These are phyloP conservation scores for Lenzites betulinus DNA, from an alignment of 768 basidiomycete species.

Conservation along the genomic window DNA sequence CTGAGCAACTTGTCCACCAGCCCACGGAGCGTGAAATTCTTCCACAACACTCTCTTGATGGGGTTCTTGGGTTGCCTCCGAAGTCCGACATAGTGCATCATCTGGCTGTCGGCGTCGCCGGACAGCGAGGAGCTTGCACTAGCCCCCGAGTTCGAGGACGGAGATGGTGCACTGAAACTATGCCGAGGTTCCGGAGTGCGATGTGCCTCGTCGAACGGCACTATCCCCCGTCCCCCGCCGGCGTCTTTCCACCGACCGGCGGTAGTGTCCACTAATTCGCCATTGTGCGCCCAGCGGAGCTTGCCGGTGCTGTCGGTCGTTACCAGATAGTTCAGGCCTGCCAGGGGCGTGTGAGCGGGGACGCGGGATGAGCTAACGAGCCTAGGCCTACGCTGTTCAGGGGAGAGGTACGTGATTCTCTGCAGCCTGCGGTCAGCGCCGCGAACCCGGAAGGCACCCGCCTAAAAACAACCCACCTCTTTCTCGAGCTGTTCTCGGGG, in stretches of 20 bases:
- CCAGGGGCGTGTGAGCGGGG: neutral
- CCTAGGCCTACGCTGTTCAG: constrained; percentile 49
- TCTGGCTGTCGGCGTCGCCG: constrained; percentile 32
- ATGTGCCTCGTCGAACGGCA: constrained; percentile 36
- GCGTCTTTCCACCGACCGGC: constrained; percentile 64
- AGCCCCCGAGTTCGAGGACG: constrained; percentile 18
- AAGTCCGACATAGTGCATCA: constrained; percentile 45
- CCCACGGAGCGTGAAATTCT: constrained; percentile 53
- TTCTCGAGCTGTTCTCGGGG: constrained; percentile 60
- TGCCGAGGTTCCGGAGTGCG: constrained; percentile 8
- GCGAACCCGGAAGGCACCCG: neutral
- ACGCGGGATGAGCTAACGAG: neutral
- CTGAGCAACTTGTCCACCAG: constrained; percentile 53
- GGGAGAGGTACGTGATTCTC: constrained; percentile 45
- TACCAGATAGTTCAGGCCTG: constrained; percentile 66
- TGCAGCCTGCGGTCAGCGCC: constrained; percentile 21
- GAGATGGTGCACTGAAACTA: constrained; percentile 17
- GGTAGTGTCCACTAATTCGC: constrained; percentile 60
- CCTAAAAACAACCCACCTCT: constrained; percentile 40
- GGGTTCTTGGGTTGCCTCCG: constrained; percentile 36
- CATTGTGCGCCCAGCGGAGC: constrained; percentile 59
- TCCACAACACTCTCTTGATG: constrained; percentile 42
- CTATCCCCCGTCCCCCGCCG: constrained; percentile 55
- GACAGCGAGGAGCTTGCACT: constrained; percentile 19
- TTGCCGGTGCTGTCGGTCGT: constrained; percentile 54